Evolutionary conservation across 1,284 basidiomycete species (phyloP).

Genomic region (Apiotrichum siamense): DNA sequence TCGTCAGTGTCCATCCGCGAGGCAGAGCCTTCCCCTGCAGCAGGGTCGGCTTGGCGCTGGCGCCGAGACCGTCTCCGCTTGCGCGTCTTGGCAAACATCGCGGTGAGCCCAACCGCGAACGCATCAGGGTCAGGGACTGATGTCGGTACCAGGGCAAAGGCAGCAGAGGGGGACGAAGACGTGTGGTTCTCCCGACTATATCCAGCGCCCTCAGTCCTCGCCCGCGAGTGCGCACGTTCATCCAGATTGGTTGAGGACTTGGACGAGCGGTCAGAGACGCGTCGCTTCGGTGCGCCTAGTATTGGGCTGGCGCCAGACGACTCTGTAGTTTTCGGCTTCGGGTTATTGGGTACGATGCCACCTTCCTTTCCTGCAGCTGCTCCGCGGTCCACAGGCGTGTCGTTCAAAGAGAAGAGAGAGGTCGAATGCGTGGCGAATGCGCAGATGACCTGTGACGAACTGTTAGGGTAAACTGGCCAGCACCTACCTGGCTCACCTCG

Average conservation of each 20-base stretch:
- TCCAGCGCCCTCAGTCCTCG: neutral
- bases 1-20: too few relatives aligned
- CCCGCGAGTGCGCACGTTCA: neutral
- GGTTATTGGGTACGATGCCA: slow-evolving; percentile 8
- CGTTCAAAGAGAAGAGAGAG: slow-evolving; percentile 72
- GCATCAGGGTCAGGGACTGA: too few relatives aligned
- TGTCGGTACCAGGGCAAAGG: too few relatives aligned
- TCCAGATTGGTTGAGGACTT: neutral
- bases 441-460: slow-evolving; percentile 30
- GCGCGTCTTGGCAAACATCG: too few relatives aligned
- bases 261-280: slow-evolving; percentile 5
- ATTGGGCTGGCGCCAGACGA: neutral
- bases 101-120: too few relatives aligned
- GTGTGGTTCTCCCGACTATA: too few relatives aligned
- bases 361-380: neutral
- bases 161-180: too few relatives aligned
- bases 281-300: slow-evolving; percentile 2
- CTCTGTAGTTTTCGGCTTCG: neutral
- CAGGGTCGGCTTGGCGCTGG: too few relatives aligned
- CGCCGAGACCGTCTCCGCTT: too few relatives aligned
- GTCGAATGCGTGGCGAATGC: slow-evolving; percentile 73
- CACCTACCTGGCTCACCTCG: slow-evolving; percentile 56
- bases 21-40: too few relatives aligned
- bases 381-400: slow-evolving; percentile 47
- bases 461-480: too few relatives aligned